Evolutionary conservation across 2,329 filamentous ascomycete species (phyloP).

Genomic region (Ascochyta viciae-villosae): DNA sequence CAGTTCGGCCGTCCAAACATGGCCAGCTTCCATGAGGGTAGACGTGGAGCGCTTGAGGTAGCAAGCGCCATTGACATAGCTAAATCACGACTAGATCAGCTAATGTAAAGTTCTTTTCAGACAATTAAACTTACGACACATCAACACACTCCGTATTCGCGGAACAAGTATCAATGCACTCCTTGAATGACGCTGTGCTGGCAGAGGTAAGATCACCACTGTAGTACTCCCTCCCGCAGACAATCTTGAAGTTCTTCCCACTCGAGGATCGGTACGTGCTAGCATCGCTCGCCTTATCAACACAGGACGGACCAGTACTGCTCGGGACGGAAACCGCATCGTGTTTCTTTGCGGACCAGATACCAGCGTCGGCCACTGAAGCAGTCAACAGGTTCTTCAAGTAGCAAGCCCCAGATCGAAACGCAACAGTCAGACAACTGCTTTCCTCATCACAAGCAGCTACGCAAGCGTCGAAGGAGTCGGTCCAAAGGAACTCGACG

Average conservation of each 20-base stretch:
- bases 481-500: background rate
- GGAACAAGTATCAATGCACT: constrained; percentile 2
- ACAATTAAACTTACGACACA: constrained; percentile 5
- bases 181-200: background rate
- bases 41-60: constrained; percentile 1
- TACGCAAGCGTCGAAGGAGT: background rate
- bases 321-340: too few relatives aligned
- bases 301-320: background rate
- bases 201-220: background rate
- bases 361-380: background rate
- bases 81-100: background rate
- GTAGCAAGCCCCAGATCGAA: background rate
- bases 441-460: background rate
- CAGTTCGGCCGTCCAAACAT: constrained; percentile 2
- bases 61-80: constrained; percentile 6
- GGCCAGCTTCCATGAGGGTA: background rate
- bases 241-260: constrained; percentile 3
- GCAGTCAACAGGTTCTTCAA: background rate
- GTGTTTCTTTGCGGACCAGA: constrained; percentile 8
- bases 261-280: background rate
- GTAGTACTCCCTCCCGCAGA: constrained; percentile 3
- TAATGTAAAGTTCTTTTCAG: too few relatives aligned
- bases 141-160: background rate
- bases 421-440: background rate
- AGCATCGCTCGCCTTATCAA: background rate